Evolutionary conservation across 2,329 filamentous ascomycete species (phyloP).

Genomic region (Xylariomycetidae sp.): DNA sequence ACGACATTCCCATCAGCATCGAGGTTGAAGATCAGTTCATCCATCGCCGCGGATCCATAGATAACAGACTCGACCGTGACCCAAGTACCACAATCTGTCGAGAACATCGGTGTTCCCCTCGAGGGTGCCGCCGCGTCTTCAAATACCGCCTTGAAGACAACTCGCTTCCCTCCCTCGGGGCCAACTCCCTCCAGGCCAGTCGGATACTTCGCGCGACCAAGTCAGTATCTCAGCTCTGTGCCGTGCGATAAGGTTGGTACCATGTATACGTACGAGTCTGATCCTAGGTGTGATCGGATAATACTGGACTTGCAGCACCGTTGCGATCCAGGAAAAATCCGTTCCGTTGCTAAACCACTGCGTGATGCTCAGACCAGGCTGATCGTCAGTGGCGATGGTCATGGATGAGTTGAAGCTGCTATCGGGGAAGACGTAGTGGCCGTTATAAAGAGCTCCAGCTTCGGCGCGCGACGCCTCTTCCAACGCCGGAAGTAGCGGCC

Average conservation of each 20-base stretch:
- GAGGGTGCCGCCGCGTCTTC: conserved; percentile 22
- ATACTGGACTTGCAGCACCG: conserved; percentile 20
- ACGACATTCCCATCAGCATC: conserved; percentile 17
- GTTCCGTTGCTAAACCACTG: conserved; percentile 30
- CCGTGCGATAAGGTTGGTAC: too few relatives aligned
- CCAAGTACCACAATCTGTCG: conserved; percentile 26
- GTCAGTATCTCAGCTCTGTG: too few relatives aligned
- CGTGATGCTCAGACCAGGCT: conserved; percentile 23
- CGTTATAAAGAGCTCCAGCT: conserved; percentile 22
- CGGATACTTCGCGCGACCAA: too few relatives aligned
- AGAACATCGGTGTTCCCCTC: conserved; percentile 28
- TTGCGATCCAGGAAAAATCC: conserved; percentile 21
- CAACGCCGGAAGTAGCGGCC: conserved; percentile 23
- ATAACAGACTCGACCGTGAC: conserved; percentile 23
- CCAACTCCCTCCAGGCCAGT: conserved; percentile 21
- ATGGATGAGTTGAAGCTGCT: conserved; percentile 25
- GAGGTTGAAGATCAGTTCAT: conserved; percentile 23
- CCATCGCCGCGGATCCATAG: conserved; percentile 21
- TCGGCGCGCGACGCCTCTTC: conserved; percentile 24
- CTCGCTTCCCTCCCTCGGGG: conserved; percentile 19
- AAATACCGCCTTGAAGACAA: conserved; percentile 28
- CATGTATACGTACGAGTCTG: too few relatives aligned
- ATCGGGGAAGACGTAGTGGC: conserved; percentile 18
- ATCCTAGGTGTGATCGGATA: conserved; percentile 21
- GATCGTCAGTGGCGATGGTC: conserved; percentile 23